Evolutionary conservation across 73 alveolate species (phyloP).

Genomic region (Paraurostyla sp.): DNA sequence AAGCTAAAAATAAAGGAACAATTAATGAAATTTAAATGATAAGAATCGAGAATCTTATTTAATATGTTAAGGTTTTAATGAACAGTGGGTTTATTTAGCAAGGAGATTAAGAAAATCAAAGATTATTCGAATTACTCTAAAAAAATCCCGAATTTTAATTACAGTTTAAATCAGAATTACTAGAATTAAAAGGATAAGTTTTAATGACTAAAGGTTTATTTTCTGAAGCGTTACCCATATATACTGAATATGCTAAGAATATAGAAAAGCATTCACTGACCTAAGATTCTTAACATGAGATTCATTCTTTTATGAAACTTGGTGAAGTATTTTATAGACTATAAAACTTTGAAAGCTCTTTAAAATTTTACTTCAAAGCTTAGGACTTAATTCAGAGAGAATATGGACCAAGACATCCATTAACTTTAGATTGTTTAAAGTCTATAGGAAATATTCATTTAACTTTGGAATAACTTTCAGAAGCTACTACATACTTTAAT

Average conservation of each 20-base stretch:
- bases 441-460: constrained; percentile 8
- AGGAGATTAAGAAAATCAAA: not conserved
- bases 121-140: not conserved
- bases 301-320: constrained; percentile 39
- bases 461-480: not conserved
- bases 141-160: not conserved
- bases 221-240: not conserved
- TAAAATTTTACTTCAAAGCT: constrained; percentile 11
- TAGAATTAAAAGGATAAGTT: constrained; percentile 1
- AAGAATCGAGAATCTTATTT: not conserved
- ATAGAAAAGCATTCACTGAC: not conserved
- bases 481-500: constrained; percentile 6
- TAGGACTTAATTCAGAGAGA: not conserved
- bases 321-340: constrained; percentile 39
- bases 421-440: constrained; percentile 14
- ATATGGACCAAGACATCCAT: not conserved
- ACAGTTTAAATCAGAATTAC: not conserved
- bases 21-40: not conserved
- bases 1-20: not conserved
- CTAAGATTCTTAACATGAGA: not conserved
- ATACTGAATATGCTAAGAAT: no score
- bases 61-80: not conserved
- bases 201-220: not conserved
- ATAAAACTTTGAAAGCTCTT: not conserved
- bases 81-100: constrained; percentile 1